Evolutionary conservation across 331 rosid genomes (phyloP).

Genomic region (Acacia pycnantha): DNA sequence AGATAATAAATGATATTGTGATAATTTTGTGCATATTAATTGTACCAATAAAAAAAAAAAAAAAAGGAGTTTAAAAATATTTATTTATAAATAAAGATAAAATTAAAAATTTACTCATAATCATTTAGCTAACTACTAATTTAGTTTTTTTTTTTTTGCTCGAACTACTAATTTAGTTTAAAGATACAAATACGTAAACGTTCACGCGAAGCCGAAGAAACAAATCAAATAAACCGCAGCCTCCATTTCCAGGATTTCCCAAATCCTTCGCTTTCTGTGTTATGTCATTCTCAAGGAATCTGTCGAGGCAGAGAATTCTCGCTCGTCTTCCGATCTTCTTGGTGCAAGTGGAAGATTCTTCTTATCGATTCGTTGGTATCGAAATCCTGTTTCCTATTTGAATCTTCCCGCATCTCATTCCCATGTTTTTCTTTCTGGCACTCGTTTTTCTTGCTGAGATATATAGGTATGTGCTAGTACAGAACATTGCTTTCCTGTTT

Average conservation of each 20-base stretch:
- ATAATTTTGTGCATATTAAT: too few relatives aligned
- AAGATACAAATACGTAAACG: background rate
- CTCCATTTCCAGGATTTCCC: background rate
- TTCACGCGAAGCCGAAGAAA: background rate
- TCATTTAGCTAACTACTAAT: too few relatives aligned
- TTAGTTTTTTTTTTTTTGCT: too few relatives aligned
- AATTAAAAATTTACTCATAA: too few relatives aligned
- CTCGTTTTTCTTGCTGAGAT: background rate
- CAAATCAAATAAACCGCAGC: background rate
- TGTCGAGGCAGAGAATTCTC: background rate
- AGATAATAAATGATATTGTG: too few relatives aligned
- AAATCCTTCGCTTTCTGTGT: background rate
- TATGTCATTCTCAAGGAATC: background rate
- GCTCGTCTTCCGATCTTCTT: background rate
- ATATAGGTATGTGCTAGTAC: background rate
- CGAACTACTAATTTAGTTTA: too few relatives aligned
- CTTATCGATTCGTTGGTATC: background rate
- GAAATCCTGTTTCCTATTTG: background rate
- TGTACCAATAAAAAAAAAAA: too few relatives aligned
- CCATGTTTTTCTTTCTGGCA: background rate
- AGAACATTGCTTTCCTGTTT: background rate
- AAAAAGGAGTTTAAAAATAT: too few relatives aligned
- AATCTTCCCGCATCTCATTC: background rate
- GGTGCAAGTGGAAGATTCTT: background rate
- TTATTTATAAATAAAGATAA: too few relatives aligned